A percentile compares a stretch with the other conserved stretches of the same genome.
Conservation (phyloP, 139 green algal genomes). For the Chlorella vulgaris region DNA sequence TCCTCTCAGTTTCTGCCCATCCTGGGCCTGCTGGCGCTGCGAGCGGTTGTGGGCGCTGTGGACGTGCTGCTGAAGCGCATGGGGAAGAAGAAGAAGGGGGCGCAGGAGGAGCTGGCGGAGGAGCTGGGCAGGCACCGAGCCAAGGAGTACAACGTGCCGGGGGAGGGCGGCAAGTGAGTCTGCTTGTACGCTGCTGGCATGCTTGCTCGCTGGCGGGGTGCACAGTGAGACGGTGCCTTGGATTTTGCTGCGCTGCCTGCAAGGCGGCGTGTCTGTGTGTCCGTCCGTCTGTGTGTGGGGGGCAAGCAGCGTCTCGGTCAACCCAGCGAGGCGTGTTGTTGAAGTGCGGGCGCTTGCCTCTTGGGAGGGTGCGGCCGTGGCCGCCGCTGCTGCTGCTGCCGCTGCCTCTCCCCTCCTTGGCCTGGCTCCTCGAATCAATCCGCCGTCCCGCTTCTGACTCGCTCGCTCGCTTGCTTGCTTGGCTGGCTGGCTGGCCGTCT, state of each 20-base stretch:
- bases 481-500: neutral
- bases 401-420: neutral
- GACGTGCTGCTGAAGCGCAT: constrained; percentile 45
- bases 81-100: constrained; percentile 50
- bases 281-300: too few relatives aligned
- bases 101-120: constrained; percentile 57
- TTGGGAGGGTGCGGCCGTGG: too few relatives aligned
- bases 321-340: too few relatives aligned
- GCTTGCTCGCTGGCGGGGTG: neutral
- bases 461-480: neutral
- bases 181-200: neutral
- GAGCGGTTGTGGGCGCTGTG: constrained; percentile 40
- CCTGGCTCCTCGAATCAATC: neutral
- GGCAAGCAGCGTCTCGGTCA: too few relatives aligned
- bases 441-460: neutral
- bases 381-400: neutral
- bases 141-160: constrained; percentile 54
- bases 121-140: constrained; percentile 53
- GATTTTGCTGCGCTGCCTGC: too few relatives aligned
- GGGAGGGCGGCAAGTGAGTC: constrained; percentile 16
- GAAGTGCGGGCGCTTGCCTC: too few relatives aligned
- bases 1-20: constrained; percentile 61
- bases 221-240: too few relatives aligned
- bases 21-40: constrained; percentile 52
- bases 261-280: neutral